These are phyloP conservation scores for Stephanodiscus minutulus DNA, from an alignment of 108 stramenopile genomes.

Conservation along the genomic window DNA sequence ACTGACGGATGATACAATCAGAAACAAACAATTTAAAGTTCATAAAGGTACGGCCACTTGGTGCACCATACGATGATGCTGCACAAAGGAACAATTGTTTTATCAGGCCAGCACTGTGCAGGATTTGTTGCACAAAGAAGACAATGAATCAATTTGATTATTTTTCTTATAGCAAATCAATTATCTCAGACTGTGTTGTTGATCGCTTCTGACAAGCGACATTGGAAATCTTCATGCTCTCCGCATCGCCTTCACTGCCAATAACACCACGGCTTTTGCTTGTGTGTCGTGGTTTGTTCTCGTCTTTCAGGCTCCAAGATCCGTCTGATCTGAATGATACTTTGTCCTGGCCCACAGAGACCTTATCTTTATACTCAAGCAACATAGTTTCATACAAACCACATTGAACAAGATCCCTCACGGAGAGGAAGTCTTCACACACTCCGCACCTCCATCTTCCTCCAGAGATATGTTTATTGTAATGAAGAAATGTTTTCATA, in stretches of 20 bases:
- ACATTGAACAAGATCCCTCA: conserved; percentile 40
- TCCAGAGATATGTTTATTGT: conserved; percentile 54
- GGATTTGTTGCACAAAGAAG: neutral
- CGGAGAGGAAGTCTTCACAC: conserved; percentile 48
- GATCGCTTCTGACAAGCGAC: neutral
- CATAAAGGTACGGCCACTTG: no score
- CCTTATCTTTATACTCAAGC: conserved; percentile 20
- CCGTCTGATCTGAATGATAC: conserved; percentile 7
- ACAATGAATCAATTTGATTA: neutral
- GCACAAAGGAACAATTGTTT: no score
- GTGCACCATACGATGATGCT: no score
- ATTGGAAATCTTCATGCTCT: neutral
- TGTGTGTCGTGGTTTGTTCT: neutral
- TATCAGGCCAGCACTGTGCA: no score
- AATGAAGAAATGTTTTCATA: conserved; percentile 54
- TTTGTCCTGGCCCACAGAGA: conserved; percentile 34
- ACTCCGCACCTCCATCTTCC: conserved; percentile 71
- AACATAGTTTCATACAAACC: conserved; percentile 43
- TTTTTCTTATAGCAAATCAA: neutral
- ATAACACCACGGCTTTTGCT: neutral
- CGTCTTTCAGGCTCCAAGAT: neutral
- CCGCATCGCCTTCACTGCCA: neutral
- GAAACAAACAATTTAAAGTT: no score
- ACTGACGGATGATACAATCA: no score
- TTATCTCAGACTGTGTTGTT: neutral